Evolutionary conservation across 805 yeast species (phyloP), one percentile per base, ranked within the genome.

Genomic region (Metschnikowia gelsemii): DNA sequence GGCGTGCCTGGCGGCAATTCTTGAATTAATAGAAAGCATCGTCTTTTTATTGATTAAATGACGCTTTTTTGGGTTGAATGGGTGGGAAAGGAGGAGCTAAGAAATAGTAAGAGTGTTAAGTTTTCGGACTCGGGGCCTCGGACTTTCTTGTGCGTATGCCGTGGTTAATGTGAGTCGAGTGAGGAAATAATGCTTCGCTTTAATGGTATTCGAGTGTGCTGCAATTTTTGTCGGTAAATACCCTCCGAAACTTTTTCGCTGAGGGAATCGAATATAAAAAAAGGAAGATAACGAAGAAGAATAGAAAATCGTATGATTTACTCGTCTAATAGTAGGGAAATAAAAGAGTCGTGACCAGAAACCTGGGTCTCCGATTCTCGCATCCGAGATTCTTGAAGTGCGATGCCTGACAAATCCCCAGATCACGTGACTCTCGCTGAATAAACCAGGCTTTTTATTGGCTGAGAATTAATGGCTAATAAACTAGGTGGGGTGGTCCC

Each of bases 391-490:
- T 43, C 27, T 17, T 18, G 13, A 8, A 23, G 13, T 20, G 17
- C 35, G 38, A 40, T 30, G 40, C 30, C 42, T 26, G 40, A 37
- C 25, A 5, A 9, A 19, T 16, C 49, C 51, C 50, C 50, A 39
- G 42, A 38, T 42, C 55, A 49, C 52, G 50, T 51, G 55, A 20
- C 22, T 29, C 29, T 24, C 6, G 40, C 46, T 40, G 28, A 42
- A 31, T 45, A 47, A 45, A 33, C 16, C 34, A 5, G 16, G 14
- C 19, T 18, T 30, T 16, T 32, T 16, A 50, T 50, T 50, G 54
- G 54, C 41, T 25, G 45, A 25, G 24, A 19, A 4, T 12, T 4
- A 9, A 11, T n/a, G n/a, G n/a, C n/a, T n/a, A n/a, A n/a, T n/a
- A n/a, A n/a, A n/a, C n/a, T n/a, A n/a, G n/a, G n/a, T n/a, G n/a